Evolutionary conservation across 768 basidiomycete genomes (phyloP), one percentile per base, ranked within the genome.

Genomic region (Chlorophyllum brunneum): DNA sequence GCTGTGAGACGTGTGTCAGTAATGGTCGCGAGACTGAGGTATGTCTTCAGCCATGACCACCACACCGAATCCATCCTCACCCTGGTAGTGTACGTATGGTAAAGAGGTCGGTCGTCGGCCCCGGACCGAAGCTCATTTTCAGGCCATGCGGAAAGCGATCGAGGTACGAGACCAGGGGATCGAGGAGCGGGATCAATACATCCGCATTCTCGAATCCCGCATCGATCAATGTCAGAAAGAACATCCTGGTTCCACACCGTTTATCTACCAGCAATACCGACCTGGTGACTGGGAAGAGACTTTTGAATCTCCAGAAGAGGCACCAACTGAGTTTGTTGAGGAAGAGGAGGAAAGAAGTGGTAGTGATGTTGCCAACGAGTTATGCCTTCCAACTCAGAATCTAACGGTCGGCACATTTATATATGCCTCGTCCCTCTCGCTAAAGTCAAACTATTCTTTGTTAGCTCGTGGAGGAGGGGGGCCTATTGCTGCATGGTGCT

Each of bases 51-150:
- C 33, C 24, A 9, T 23, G 30, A 27, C 23, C 18, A 10, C 45
- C 16, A 50, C 31, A 46, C 22, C 24, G n/a, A 13, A 31, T 31
- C 33, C 48, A 43, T 31, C 29, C 22, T 10, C 23, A 48, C 30
- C 15, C 13, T 26, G 1, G 13, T 51, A 78, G 76, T 78, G 76
- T 54, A 59, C 70, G 45, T 78, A 73, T 71, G 70, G 69, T 20
- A 67, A 71, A 56, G 73, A 74, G 45, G 67, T 62, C 18, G 66
- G 68, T 10, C 72, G 73, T 23, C 69, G 70, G 53, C 71, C 70
- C 31, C 69, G 72, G 39, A 75, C 72, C 10, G 74, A 76, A 63
- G 72, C 71, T 20, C 71, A 74, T 48, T 75, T 75, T 48, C 72
- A 77, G 57, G 70, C 74, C 3, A 66, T 77, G 64, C 64, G 69